Base-by-base conservation (phyloP, 805 yeast species). In the Cyberlindnera veronae region DNA sequence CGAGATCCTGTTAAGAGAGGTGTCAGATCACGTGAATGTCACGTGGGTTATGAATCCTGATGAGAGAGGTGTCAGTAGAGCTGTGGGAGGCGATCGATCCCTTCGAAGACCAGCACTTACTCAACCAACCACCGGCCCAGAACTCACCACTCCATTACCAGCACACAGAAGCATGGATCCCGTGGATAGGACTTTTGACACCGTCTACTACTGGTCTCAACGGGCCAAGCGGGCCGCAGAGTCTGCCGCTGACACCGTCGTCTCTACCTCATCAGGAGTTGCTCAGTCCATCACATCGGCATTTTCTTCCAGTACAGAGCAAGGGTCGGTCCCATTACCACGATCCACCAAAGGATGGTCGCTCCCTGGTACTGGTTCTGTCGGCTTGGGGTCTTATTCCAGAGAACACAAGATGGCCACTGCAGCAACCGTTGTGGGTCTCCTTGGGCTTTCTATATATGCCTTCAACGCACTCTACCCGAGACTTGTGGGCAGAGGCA, bases 201-300 rank as follows among this genome's bases (percentile, higher is more conserved):
- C 49, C 9, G 42, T 48, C 7, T 48, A 41, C 41, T 36, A 45
- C 41, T 48, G 48, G 48, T 38, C 52, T 13, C 48, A 48, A 28
- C 13, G 38, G 29, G 46, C 41, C 18, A 35, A 40, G 21, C 20
- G 21, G 1, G 38, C 29, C 1, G 44, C 36, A 2, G 29, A 30
- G 12, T 15, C 39, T 8, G 42, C 34, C 2, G 34, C 39, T 1
- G 36, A 33, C 29, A 15, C 45, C 3, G 39, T 42, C n/a, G 36
- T 32, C 24, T 19, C 32, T 16, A 32, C 48, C 11, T 9, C 41
- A 4, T 6, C 34, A 9, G 29, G 29, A 9, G 33, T 38, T 3
- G 32, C 39, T 9, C 37, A 34, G 20, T 19, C 42, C 15, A 31
- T 42, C 23, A 24, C 38, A 3, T 6, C 43, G 13, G 33, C 29